Percentiles rank a stretch among this genome's conserved stretches.
These are phyloP conservation scores for Pinus tabuliformis DNA, from an alignment of 75 land plant genomes.

Conservation along the genomic window DNA sequence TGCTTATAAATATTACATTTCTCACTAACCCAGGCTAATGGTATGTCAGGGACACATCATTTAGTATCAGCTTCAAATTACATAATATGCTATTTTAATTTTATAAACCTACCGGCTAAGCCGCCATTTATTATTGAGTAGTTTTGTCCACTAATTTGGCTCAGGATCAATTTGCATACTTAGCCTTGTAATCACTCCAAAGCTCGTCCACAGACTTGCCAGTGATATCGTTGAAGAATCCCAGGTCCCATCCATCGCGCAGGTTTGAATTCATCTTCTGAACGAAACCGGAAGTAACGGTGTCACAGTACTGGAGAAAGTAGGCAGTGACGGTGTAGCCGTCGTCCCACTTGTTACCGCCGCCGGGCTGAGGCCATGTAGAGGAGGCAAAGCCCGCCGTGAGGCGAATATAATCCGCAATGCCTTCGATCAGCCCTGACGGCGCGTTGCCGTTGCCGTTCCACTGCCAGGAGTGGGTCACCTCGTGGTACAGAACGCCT, in stretches of 20 bases:
- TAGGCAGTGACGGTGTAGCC: slow-evolving; percentile 76
- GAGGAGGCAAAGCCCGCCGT: slow-evolving; percentile 38
- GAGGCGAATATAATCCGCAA: slow-evolving; percentile 55
- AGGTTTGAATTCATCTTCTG: slow-evolving; percentile 59
- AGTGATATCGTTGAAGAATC: slow-evolving; percentile 47
- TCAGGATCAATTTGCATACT: no score
- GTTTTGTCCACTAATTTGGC: no score
- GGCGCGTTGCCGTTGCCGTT: slow-evolving; percentile 60
- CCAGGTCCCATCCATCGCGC: slow-evolving; percentile 41
- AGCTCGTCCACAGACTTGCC: slow-evolving; percentile 59
- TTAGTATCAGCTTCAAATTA: no score
- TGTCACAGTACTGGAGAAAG: slow-evolving; percentile 62
- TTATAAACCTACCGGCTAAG: no score
- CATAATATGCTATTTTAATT: no score
- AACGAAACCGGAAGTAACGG: slow-evolving; percentile 54
- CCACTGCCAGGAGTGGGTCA: slow-evolving; percentile 77
- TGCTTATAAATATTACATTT: no score
- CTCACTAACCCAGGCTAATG: no score
- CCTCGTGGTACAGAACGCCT: slow-evolving; percentile 63
- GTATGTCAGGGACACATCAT: no score
- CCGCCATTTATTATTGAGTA: no score
- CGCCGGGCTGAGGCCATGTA: slow-evolving; percentile 55
- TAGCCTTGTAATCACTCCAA: slow-evolving; percentile 58
- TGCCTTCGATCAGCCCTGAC: slow-evolving; percentile 34
- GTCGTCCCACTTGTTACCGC: slow-evolving; percentile 52